Conservation (phyloP, 2,329 filamentous ascomycete species). For the Pyrenophora seminiperda region DNA sequence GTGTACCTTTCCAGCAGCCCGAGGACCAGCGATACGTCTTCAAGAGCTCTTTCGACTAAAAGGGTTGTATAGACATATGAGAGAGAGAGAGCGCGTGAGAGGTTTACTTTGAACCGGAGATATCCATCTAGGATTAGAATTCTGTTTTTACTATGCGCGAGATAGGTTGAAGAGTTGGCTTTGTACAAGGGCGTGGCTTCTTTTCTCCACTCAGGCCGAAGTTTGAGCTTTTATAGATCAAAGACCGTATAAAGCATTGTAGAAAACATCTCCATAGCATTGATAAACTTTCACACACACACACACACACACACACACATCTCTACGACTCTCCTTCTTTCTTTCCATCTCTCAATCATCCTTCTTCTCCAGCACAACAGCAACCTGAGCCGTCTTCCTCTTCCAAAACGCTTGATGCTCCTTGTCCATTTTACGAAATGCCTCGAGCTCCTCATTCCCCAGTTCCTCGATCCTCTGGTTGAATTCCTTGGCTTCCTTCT, state of each 20-base stretch:
- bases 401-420: conserved; percentile 33
- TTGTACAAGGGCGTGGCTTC: neutral
- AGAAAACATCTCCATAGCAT: too few relatives aligned
- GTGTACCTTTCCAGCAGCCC: conserved; percentile 76
- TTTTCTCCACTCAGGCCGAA: neutral
- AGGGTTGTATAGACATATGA: neutral
- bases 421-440: conserved; percentile 27
- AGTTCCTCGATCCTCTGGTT: conserved; percentile 21
- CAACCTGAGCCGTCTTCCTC: conserved; percentile 31
- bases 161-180: neutral
- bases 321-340: neutral
- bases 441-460: conserved; percentile 27
- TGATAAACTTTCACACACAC: neutral
- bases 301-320: neutral
- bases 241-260: too few relatives aligned
- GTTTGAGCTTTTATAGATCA: neutral
- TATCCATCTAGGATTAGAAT: conserved; percentile 41
- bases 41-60: conserved; percentile 52
- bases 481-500: conserved; percentile 20
- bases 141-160: conserved; percentile 11
- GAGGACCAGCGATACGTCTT: conserved; percentile 54
- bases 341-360: too few relatives aligned
- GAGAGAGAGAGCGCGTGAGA: conserved; percentile 2
- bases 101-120: conserved; percentile 26
- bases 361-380: conserved; percentile 17